Evolutionary conservation across 257 asterid genomes (phyloP).

Genomic region (Ballota nigra): DNA sequence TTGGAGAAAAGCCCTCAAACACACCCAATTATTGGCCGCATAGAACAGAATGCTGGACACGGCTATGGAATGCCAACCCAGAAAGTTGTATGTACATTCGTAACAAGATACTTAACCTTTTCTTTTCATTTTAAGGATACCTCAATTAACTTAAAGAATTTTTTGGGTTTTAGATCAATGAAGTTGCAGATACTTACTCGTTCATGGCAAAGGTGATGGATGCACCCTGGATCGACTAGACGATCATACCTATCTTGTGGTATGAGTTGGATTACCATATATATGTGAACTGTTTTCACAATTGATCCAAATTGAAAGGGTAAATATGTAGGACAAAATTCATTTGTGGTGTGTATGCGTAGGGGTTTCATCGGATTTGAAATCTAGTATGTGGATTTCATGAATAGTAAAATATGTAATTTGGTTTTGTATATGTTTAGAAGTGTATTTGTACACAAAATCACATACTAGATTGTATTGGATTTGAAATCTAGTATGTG

Average conservation of each 20-base stretch:
- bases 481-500: too few species aligned
- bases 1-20: not conserved
- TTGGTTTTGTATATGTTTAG: too few species aligned
- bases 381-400: too few species aligned
- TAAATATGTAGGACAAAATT: too few species aligned
- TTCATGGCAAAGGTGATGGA: slow-evolving; percentile 81
- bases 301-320: not conserved
- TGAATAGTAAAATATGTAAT: too few species aligned
- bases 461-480: too few species aligned
- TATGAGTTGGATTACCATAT: too few species aligned
- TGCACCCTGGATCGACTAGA: slow-evolving; percentile 71
- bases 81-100: not conserved
- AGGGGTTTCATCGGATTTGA: too few species aligned
- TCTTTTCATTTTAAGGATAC: not conserved
- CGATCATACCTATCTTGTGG: not conserved
- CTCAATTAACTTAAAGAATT: not conserved
- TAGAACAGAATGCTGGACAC: not conserved
- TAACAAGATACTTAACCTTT: not conserved
- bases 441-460: too few species aligned
- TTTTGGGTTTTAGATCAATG: slow-evolving; percentile 51
- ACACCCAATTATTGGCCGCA: not conserved
- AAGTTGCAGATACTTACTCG: slow-evolving; percentile 76
- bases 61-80: not conserved
- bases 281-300: too few species aligned
- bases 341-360: too few species aligned